A percentile compares a stretch with the other conserved stretches of the same genome.
Conservation (phyloP, 2,329 filamentous ascomycete species). For the Neopestalotiopsis rosae region DNA sequence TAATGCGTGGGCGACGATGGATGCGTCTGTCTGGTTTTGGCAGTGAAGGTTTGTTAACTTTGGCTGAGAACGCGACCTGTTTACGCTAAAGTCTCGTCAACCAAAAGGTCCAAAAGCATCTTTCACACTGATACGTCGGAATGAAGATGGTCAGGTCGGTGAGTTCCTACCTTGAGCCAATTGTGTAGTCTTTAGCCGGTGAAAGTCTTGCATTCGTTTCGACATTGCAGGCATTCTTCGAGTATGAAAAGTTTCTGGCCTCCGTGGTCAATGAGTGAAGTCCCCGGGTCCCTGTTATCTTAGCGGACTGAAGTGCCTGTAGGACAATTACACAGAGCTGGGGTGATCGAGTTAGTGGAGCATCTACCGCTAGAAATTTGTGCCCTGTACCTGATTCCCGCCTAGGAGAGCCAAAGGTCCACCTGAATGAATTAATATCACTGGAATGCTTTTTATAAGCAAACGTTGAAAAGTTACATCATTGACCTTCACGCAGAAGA, state of each 20-base stretch:
- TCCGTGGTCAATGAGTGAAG: not conserved
- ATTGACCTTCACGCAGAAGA: not conserved
- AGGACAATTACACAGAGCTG: not conserved
- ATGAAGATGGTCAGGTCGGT: too few relatives aligned
- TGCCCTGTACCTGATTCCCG: not conserved
- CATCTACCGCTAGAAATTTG: not conserved
- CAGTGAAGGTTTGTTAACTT: too few relatives aligned
- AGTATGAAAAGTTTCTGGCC: not conserved
- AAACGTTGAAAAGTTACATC: not conserved
- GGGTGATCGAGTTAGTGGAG: not conserved
- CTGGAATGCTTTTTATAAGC: not conserved
- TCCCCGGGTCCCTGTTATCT: not conserved
- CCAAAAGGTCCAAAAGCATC: too few relatives aligned
- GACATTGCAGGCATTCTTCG: too few relatives aligned
- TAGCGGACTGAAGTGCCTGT: not conserved
- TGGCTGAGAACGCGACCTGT: too few relatives aligned
- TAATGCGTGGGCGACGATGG: too few relatives aligned
- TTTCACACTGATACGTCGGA: too few relatives aligned
- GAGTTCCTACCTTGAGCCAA: too few relatives aligned
- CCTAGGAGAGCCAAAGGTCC: not conserved
- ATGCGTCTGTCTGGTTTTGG: too few relatives aligned
- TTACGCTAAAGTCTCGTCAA: too few relatives aligned
- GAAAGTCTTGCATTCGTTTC: too few relatives aligned
- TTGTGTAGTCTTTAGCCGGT: too few relatives aligned
- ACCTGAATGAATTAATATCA: not conserved